phyloP scores from a whole-genome alignment of 2,329 filamentous ascomycete genomes.

The Westerdykella aurantiaca region DNA sequence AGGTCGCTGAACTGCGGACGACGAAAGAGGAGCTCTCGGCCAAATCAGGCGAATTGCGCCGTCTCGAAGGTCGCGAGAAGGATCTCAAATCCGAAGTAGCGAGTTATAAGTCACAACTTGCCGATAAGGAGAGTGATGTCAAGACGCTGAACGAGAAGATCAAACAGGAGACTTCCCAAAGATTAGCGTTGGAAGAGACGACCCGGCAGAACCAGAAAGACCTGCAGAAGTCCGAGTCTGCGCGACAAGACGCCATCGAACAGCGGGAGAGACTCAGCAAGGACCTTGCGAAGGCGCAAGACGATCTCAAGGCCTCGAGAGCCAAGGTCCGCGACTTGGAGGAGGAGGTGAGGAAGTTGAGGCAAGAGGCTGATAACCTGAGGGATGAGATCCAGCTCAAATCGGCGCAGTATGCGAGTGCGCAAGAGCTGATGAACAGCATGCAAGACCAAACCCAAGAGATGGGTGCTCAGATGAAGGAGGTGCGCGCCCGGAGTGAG shows the following conservation, averaged over 20 bases:
- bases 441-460: conserved; percentile 92
- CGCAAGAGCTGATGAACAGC: conserved; percentile 78
- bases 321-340: conserved; percentile 67
- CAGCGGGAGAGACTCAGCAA: conserved; percentile 63
- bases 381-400: conserved; percentile 81
- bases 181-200: conserved; percentile 71
- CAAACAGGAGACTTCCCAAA: conserved; percentile 64
- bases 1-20: conserved; percentile 67
- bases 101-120: conserved; percentile 61
- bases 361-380: conserved; percentile 60
- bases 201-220: conserved; percentile 70
- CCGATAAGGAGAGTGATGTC: conserved; percentile 73
- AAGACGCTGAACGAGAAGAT: conserved; percentile 73
- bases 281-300: conserved; percentile 66
- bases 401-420: conserved; percentile 75
- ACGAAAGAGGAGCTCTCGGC: conserved; percentile 68
- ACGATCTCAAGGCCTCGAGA: conserved; percentile 56
- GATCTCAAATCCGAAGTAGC: conserved; percentile 71
- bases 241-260: conserved; percentile 71
- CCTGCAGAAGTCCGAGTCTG: conserved; percentile 68
- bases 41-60: conserved; percentile 59
- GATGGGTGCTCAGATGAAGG: conserved; percentile 84
- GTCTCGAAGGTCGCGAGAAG: conserved; percentile 75
- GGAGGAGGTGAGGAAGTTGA: conserved; percentile 63
- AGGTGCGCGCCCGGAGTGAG: conserved; percentile 74